Conservation (phyloP, 78 protist genomes). For the Diacronema lutheri region DNA sequence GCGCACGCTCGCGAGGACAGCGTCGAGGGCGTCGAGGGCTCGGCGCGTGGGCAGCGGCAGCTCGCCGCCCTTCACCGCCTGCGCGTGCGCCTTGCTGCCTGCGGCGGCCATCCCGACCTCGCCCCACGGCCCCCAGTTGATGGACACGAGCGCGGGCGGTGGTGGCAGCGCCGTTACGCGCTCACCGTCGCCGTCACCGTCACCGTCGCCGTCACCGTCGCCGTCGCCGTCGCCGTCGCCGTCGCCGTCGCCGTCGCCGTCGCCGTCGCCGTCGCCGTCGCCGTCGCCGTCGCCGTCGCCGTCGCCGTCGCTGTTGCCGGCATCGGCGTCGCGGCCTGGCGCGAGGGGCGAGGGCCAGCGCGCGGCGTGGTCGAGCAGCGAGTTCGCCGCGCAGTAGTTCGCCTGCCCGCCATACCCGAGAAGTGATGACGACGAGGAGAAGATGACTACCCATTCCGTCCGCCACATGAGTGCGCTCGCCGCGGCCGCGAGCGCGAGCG, state of each 20-base stretch:
- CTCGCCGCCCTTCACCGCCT: conserved; percentile 18
- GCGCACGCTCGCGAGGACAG: not conserved
- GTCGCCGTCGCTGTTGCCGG: no score
- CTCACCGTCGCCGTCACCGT: no score
- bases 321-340: not conserved
- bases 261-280: not conserved
- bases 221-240: not conserved
- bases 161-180: no score
- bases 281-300: not conserved
- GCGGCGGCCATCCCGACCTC: conserved; percentile 41
- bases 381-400: conserved; percentile 44
- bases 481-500: not conserved
- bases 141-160: not conserved
- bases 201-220: not conserved
- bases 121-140: conserved; percentile 47
- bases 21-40: not conserved
- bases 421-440: conserved; percentile 22
- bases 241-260: not conserved
- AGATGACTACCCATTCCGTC: not conserved
- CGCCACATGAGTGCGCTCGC: not conserved
- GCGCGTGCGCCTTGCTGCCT: conserved; percentile 35
- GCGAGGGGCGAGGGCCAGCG: not conserved
- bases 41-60: not conserved
- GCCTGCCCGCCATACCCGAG: conserved; percentile 44
- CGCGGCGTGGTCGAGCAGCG: conserved; percentile 22